A percentile compares a stretch with the other conserved stretches of the same genome.
phyloP scores from a whole-genome alignment of 2,329 filamentous ascomycete species.

The Aspergillus viridinutans region DNA sequence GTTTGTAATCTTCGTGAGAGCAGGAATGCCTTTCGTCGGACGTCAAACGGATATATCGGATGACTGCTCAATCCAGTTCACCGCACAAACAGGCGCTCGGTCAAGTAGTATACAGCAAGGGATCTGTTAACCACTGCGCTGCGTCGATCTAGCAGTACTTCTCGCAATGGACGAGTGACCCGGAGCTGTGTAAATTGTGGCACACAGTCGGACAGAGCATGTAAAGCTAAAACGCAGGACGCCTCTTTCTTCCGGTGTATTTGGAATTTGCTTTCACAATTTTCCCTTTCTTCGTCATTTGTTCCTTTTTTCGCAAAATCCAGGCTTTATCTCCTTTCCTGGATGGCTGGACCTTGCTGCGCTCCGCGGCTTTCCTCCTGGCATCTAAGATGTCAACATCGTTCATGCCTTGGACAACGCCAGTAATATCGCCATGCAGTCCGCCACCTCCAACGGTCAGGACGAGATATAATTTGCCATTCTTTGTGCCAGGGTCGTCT shows the following conservation, averaged over 20 bases:
- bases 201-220: not conserved
- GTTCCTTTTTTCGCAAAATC: constrained; percentile 66
- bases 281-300: constrained; percentile 93
- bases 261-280: constrained; percentile 88
- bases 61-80: not conserved
- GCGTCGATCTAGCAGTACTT: not conserved
- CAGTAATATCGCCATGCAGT: constrained; percentile 70
- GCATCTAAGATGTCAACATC: constrained; percentile 77
- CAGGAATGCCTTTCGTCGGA: not conserved
- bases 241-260: constrained; percentile 87
- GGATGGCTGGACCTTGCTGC: constrained; percentile 38
- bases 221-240: constrained; percentile 63
- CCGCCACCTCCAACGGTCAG: constrained; percentile 78
- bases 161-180: not conserved
- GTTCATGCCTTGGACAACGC: constrained; percentile 84
- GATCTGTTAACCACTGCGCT: not conserved
- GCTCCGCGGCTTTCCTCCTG: constrained; percentile 47
- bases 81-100: not conserved
- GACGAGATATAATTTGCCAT: constrained; percentile 91
- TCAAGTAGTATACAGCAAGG: not conserved
- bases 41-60: not conserved
- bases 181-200: not conserved
- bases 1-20: not conserved
- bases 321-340: constrained; percentile 50
- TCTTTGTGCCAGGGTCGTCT: constrained; percentile 95